A percentile compares a stretch with the other conserved stretches of the same genome.
Evolutionary conservation across 805 yeast genomes (phyloP).

Genomic region (Candida xyloterini): DNA sequence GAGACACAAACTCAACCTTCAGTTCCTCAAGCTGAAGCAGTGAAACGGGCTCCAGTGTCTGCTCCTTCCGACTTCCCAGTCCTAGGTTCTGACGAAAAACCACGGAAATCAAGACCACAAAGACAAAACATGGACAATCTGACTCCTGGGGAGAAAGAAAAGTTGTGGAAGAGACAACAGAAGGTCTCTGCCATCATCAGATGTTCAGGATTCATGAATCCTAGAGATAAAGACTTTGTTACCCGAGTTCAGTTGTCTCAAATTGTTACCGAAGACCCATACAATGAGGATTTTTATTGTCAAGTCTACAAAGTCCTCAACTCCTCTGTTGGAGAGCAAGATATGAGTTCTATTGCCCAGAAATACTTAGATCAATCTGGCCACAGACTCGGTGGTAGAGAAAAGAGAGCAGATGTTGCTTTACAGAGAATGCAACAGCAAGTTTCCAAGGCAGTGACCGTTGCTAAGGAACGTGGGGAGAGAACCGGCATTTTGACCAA

Average conservation of each 20-base stretch:
- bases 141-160: conserved; percentile 71
- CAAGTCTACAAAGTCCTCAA: conserved; percentile 84
- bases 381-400: conserved; percentile 82
- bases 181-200: conserved; percentile 72
- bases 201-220: conserved; percentile 93
- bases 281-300: conserved; percentile 92
- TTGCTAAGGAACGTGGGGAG: conserved; percentile 79
- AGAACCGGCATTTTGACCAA: conserved; percentile 57
- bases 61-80: conserved; percentile 5
- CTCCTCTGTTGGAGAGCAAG: conserved; percentile 52
- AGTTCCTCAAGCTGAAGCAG: not conserved
- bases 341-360: conserved; percentile 81
- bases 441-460: conserved; percentile 92
- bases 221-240: conserved; percentile 93
- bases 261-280: conserved; percentile 95
- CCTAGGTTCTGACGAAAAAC: conserved; percentile 13
- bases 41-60: not conserved
- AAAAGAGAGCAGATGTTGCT: conserved; percentile 83
- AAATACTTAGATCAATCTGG: conserved; percentile 91
- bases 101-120: conserved; percentile 22
- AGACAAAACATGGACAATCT: conserved; percentile 40
- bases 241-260: conserved; percentile 93
- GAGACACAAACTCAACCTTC: not conserved
- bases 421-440: conserved; percentile 97
- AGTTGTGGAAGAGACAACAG: conserved; percentile 63